These are phyloP conservation scores for Seiridium cupressi DNA, from an alignment of 2,329 filamentous ascomycete genomes.

Conservation along the genomic window DNA sequence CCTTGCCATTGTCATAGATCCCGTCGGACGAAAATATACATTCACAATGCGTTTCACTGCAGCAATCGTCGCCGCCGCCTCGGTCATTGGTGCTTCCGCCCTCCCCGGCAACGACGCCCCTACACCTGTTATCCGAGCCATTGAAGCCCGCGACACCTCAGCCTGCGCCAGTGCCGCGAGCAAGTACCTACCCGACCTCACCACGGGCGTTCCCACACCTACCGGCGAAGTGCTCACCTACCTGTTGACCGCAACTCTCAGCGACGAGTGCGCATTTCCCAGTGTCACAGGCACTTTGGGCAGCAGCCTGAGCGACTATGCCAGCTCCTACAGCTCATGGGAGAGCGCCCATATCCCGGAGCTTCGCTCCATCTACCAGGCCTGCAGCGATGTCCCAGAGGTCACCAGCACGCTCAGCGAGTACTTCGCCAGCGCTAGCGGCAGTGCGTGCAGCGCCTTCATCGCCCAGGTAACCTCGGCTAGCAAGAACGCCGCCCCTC, in stretches of 20 bases:
- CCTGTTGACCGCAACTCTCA: neutral
- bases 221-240: constrained; percentile 1
- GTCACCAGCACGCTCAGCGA: neutral
- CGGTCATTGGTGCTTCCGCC: neutral
- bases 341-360: neutral
- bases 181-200: neutral
- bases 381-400: neutral
- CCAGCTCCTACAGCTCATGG: neutral
- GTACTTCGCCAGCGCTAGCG: neutral
- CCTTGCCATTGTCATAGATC: too few relatives aligned
- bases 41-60: constrained; percentile 1
- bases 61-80: neutral
- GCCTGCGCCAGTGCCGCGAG: neutral
- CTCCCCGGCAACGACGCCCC: neutral
- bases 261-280: neutral
- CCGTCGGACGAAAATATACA: neutral
- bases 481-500: neutral
- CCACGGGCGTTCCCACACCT: neutral
- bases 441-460: neutral
- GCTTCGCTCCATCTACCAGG: neutral
- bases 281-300: neutral
- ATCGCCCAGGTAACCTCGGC: neutral
- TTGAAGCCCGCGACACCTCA: neutral
- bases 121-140: neutral
- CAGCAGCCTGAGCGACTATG: neutral